Evolutionary conservation across 768 basidiomycete genomes (phyloP).

Genomic region (Lenzites betulinus): DNA sequence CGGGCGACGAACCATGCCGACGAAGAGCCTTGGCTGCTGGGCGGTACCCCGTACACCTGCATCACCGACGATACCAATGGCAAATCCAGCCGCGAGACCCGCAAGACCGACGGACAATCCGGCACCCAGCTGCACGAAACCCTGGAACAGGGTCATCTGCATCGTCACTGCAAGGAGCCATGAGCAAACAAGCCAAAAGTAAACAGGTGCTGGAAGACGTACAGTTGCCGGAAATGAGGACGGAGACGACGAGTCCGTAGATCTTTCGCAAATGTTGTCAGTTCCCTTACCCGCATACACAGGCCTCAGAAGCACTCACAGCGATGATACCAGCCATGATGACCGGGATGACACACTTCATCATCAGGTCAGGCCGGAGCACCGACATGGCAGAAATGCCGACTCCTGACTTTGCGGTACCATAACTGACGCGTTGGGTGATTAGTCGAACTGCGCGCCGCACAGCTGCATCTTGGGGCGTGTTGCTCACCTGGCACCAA

Average conservation of each 20-base stretch:
- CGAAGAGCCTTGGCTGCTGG: conserved; percentile 92
- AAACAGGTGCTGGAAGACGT: conserved; percentile 39
- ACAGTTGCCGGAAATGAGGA: conserved; percentile 89
- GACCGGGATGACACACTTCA: conserved; percentile 96
- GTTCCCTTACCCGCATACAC: neutral
- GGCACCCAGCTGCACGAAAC: conserved; percentile 92
- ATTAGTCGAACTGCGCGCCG: conserved; percentile 12
- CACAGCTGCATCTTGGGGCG: neutral
- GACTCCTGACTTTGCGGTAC: conserved; percentile 98
- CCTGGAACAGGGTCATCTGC: conserved; percentile 88
- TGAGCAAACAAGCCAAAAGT: neutral
- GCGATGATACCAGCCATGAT: conserved; percentile 99
- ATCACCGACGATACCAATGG: conserved; percentile 98
- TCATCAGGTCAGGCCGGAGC: conserved; percentile 94
- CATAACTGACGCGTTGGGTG: conserved; percentile 64
- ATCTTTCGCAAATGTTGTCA: conserved; percentile 50
- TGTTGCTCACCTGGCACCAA: conserved; percentile 74
- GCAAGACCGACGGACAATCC: conserved; percentile 91
- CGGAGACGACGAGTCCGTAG: conserved; percentile 99
- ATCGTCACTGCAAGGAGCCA: conserved; percentile 51
- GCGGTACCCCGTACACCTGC: conserved; percentile 98
- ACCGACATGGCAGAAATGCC: conserved; percentile 98
- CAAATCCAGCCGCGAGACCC: conserved; percentile 96
- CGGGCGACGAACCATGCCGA: conserved; percentile 76
- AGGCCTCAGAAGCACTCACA: conserved; percentile 51